These are phyloP conservation scores for Sugiyamaella neomexicana DNA, from an alignment of 1,139 yeast species.

Conservation along the genomic window DNA sequence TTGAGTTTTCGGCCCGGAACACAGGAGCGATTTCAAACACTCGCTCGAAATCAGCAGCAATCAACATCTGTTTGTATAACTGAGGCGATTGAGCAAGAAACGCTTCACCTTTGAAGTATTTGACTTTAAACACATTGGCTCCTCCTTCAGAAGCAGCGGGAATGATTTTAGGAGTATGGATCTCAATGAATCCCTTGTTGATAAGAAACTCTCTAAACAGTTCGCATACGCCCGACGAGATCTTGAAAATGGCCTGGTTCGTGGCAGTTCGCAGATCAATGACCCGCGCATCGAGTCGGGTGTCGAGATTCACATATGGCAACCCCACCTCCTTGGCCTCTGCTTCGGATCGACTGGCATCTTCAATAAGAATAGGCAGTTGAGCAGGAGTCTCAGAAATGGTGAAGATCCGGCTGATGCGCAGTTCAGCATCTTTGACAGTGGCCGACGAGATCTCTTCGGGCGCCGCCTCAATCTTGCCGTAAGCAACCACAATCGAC, in stretches of 20 bases:
- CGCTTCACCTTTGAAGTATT: constrained; percentile 90
- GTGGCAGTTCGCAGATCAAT: constrained; percentile 96
- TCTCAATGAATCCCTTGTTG: constrained; percentile 72
- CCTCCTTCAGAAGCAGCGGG: constrained; percentile 99
- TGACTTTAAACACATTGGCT: constrained; percentile 88
- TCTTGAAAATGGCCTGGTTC: constrained; percentile 94
- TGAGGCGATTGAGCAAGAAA: constrained; percentile 98
- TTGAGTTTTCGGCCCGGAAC: constrained; percentile 97
- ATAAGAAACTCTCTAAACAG: constrained; percentile 86
- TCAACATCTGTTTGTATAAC: constrained; percentile 94
- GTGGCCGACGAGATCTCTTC: constrained; percentile 90
- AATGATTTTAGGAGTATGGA: constrained; percentile 92
- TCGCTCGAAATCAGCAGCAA: constrained; percentile 95
- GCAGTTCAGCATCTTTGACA: constrained; percentile 85
- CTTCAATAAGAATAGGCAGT: constrained; percentile 92
- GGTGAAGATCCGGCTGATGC: constrained; percentile 67
- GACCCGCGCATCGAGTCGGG: constrained; percentile 91
- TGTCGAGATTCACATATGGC: constrained; percentile 93
- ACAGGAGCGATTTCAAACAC: constrained; percentile 98
- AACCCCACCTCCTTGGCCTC: constrained; percentile 91
- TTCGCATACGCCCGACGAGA: constrained; percentile 84
- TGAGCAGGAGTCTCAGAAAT: constrained; percentile 89
- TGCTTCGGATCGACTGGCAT: constrained; percentile 91
- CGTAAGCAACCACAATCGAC: constrained; percentile 88
- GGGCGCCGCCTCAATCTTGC: constrained; percentile 77